Conservation (phyloP, 306 rosid genomes). For the Rubus idaeus region DNA sequence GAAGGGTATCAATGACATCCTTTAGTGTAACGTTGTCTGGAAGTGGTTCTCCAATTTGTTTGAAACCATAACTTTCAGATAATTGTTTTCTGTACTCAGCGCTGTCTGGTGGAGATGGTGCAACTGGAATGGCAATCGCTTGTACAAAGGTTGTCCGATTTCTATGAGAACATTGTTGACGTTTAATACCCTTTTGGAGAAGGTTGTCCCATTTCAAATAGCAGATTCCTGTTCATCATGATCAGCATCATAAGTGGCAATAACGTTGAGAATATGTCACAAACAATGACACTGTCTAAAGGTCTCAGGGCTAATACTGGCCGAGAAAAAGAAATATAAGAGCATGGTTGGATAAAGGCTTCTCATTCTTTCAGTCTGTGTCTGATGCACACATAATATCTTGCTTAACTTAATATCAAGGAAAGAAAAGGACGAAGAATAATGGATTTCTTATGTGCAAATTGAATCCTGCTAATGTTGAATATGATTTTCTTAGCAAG, state of each 20-base stretch:
- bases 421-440: not conserved
- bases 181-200: conserved; percentile 40
- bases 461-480: not conserved
- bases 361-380: not conserved
- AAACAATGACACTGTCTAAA: not conserved
- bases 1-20: conserved; percentile 76
- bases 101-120: conserved; percentile 51
- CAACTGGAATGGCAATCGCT: conserved; percentile 75
- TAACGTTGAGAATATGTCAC: not conserved
- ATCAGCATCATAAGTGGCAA: conserved; percentile 24
- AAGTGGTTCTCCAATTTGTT: conserved; percentile 74
- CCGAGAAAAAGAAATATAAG: too few species aligned
- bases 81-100: conserved; percentile 63
- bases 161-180: conserved; percentile 31
- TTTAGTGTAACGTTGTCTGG: conserved; percentile 69
- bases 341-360: not conserved
- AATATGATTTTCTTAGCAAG: not conserved
- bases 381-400: not conserved
- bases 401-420: not conserved
- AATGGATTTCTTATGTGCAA: not conserved
- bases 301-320: too few species aligned
- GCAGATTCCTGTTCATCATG: conserved; percentile 44
- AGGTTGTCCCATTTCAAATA: conserved; percentile 39
- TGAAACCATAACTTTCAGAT: conserved; percentile 78
- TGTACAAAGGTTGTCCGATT: conserved; percentile 44